A percentile compares a stretch with the other conserved stretches of the same genome.
Conservation (phyloP, 2,329 filamentous ascomycete species). For the Sarocladiaceae sp. region DNA sequence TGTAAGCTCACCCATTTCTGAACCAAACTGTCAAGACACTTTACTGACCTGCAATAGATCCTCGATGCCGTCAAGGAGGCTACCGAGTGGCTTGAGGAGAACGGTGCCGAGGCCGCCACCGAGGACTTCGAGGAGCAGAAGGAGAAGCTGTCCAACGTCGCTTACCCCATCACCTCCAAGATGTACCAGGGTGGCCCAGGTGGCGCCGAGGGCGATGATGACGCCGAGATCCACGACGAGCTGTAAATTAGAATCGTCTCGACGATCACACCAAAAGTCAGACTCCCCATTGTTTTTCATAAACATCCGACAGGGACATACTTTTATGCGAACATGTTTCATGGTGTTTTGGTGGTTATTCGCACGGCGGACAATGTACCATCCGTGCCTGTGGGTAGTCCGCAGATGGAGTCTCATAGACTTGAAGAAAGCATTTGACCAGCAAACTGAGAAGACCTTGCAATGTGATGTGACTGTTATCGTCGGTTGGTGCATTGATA, state of each 20-base stretch:
- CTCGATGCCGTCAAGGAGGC: conserved; percentile 92
- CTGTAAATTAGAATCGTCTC: conserved; percentile 53
- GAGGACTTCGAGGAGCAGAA: conserved; percentile 99
- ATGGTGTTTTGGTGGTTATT: conserved; percentile 12
- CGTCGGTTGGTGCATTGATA: no score
- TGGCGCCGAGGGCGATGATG: conserved; percentile 63
- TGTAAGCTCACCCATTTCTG: conserved; percentile 43
- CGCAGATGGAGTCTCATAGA: conserved; percentile 6
- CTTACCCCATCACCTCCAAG: conserved; percentile 99
- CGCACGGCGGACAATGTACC: not conserved
- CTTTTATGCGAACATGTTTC: conserved; percentile 11
- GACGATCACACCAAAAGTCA: conserved; percentile 2
- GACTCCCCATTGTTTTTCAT: conserved; percentile 12
- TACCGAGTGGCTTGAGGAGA: conserved; percentile 95
- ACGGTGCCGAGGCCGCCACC: conserved; percentile 74
- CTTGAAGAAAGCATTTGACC: conserved; percentile 1
- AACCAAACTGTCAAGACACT: conserved; percentile 10
- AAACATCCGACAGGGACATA: conserved; percentile 10
- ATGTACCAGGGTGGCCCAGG: conserved; percentile 69
- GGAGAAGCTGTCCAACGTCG: conserved; percentile 95
- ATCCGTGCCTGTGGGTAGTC: conserved; percentile 4
- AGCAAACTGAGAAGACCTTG: no score
- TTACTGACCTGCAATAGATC: conserved; percentile 51
- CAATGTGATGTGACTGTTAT: no score
- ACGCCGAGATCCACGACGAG: conserved; percentile 74